Base-by-base conservation (phyloP, 768 basidiomycete species). In the Lentinula detonsa region DNA sequence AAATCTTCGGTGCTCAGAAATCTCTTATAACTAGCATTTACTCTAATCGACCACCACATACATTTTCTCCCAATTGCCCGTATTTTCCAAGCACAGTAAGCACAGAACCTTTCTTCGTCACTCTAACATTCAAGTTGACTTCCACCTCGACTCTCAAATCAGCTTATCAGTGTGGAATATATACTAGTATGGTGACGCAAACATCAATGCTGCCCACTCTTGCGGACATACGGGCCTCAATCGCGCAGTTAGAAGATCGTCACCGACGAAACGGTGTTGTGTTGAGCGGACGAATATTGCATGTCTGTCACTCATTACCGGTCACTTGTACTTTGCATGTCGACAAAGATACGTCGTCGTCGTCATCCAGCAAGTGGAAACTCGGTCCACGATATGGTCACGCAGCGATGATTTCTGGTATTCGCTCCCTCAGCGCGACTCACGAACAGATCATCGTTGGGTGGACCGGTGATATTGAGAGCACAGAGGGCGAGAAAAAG, bases 361-460 rank as follows among this genome's bases (percentile, higher is more conserved):
- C 56, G 43, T 31, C 53, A 15, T 55, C 40, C 50, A 64, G 49
- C 43, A 62, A 39, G 40, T 99, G 96, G 96, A 82, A 84, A 16
- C 76, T 99, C 5, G 73, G 82, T 1, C 84, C 87, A 1, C 81
- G 96, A 43, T 87, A 93, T 64, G 95, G 95, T 16, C 97, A 98
- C 70, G 84, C 92, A 8, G 96, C 96, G 10, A 94, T 98, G 91
- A 89, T 95, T 62, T 90, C 89, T 49, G 96, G 96, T 35, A 94
- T 98, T 68, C 85, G 87, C 57, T 90, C 89, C 10, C 83, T 99
- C 39, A 81, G 87, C 2, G 76, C 85, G 11, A 90, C 90, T 0
- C 91, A 96, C 73, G 90, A 96, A 66, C 93, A 98, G 76, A 72
- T 96, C 68, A 83, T 98, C 70, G 81, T 98, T 48, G 96, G 94